Base-by-base conservation (phyloP, 345 rosid genomes). In the Lenwebbia sp. region DNA sequence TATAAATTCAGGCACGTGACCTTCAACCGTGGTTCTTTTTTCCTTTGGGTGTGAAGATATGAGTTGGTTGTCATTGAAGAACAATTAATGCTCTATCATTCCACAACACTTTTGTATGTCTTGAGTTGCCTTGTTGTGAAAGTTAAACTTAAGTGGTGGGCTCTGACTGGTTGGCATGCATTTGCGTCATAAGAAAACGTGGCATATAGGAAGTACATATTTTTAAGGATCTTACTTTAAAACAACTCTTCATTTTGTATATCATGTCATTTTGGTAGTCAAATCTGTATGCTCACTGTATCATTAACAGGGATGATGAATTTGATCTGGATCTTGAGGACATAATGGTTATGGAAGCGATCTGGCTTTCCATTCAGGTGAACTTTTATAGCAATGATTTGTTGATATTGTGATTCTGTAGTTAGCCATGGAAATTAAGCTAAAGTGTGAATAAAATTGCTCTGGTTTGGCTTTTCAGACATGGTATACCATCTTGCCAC, bases 281-380 rank as follows among this genome's bases (percentile, higher is more conserved):
- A 78, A 22, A 78, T 81, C 53, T 81, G 83, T 44, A 49, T 81
- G 41, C 30, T 81, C 83, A 44, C 30, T 81, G 83, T 23, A 7
- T n/a, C 53, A 13, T 82, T 82, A 83, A 87, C 90, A 97, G 99
- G 98, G 96, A 94, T 84, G 96, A 91, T 83, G 99, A 94, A 82
- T 94, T 93, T 92, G 99, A 96, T 50, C 84, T 98, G 85, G 99
- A 98, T 89, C 96, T 95, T n/a, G 99, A 98, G 91, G 99, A 95
- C 82, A 91, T 96, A 89, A 98, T 98, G 99, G 92, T 96, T 54
- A 95, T 92, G 95, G 98, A 96, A 92, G 99, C 99, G 84, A 95
- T 98, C 87, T 96, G 97, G 98, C 99, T 90, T 89, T 98, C 99
- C 33, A 92, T 95, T 87, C 99, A 97, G 86, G 76, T 60, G 53